Percentiles rank a stretch among this genome's conserved stretches.
Conservation (phyloP, 768 basidiomycete genomes). For the Rhodotorula kratochvilovae region DNA sequence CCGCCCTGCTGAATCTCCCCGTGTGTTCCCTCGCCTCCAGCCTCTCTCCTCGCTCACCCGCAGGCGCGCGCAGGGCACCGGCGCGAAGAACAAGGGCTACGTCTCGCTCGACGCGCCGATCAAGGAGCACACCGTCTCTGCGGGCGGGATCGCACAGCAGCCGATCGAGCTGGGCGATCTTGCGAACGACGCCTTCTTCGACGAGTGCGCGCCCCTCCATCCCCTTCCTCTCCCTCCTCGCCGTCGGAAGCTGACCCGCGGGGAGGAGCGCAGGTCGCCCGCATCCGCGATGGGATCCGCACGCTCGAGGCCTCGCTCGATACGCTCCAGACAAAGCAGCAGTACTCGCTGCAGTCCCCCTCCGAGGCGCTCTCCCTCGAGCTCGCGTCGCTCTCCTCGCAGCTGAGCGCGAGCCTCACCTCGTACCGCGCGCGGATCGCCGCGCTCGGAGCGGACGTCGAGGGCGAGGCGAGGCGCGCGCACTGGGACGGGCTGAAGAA, state of each 20-base stretch:
- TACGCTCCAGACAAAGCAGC: neutral
- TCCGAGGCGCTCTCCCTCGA: constrained; percentile 7
- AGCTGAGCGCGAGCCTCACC: neutral
- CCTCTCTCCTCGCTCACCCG: neutral
- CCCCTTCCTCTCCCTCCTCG: neutral
- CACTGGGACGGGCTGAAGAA: constrained; percentile 31
- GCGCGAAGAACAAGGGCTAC: constrained; percentile 42
- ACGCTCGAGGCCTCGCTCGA: neutral
- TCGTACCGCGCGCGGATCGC: neutral
- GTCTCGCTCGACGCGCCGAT: constrained; percentile 6
- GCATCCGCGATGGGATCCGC: constrained; percentile 18
- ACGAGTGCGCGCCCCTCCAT: neutral
- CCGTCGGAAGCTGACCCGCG: neutral
- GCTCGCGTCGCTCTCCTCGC: neutral
- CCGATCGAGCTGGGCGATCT: constrained; percentile 26
- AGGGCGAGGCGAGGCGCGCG: constrained; percentile 19
- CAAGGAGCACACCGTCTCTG: constrained; percentile 21
- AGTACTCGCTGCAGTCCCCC: neutral
- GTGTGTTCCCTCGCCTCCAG: neutral
- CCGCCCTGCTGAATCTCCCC: neutral
- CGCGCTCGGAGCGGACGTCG: constrained; percentile 9
- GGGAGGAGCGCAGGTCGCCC: constrained; percentile 5
- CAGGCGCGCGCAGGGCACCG: neutral
- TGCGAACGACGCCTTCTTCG: constrained; percentile 1
- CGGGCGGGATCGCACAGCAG: constrained; percentile 8